Percentiles rank a stretch among this genome's conserved stretches.
phyloP scores from a whole-genome alignment of 108 stramenopile species.

The Parietichytrium sp. region DNA sequence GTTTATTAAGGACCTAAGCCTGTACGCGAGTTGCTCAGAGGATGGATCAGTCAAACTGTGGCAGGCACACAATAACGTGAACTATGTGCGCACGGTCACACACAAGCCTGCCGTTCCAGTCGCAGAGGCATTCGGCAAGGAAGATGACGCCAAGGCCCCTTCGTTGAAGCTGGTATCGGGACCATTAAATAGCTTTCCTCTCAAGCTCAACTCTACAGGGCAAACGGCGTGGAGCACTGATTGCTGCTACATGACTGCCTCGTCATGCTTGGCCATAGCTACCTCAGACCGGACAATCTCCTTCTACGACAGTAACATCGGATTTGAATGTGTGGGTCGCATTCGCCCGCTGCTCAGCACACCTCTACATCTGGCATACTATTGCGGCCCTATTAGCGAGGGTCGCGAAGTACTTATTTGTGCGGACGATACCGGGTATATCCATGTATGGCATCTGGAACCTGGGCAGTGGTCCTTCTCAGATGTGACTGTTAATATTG shows the following conservation, averaged over 20 bases:
- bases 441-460: slow-evolving; percentile 15
- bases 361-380: not conserved
- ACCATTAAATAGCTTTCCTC: not conserved
- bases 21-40: slow-evolving; percentile 48
- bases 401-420: not conserved
- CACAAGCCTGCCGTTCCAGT: not conserved
- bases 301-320: slow-evolving; percentile 52
- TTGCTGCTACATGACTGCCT: slow-evolving; percentile 38
- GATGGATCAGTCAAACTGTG: slow-evolving; percentile 54
- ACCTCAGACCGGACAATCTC: slow-evolving; percentile 50
- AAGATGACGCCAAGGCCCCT: not conserved
- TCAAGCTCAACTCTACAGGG: not conserved
- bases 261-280: slow-evolving; percentile 47
- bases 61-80: slow-evolving; percentile 42
- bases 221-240: slow-evolving; percentile 47
- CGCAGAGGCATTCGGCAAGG: not conserved
- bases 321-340: slow-evolving; percentile 14
- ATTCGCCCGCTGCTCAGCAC: not conserved
- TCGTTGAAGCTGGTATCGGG: not conserved
- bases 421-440: slow-evolving; percentile 2
- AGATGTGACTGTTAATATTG: not conserved
- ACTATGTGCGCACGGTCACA: not conserved
- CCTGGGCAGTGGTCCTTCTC: not conserved
- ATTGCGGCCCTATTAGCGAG: not conserved
- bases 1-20: not conserved